These are phyloP conservation scores for Fusarium algeriense DNA, from an alignment of 2,329 filamentous ascomycete species.

Conservation along the genomic window DNA sequence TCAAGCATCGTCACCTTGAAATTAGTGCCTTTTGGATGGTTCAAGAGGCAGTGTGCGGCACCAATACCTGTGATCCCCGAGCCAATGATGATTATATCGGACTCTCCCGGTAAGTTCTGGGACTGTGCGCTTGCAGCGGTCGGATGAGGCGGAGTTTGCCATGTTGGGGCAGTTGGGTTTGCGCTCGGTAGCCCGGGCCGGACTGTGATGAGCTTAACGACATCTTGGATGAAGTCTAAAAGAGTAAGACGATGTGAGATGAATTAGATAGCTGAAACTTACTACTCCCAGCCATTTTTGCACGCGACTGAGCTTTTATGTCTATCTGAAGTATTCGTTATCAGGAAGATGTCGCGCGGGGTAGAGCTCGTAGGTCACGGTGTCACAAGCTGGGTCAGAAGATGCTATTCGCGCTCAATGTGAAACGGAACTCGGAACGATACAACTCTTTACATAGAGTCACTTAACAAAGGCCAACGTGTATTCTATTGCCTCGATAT, in stretches of 20 bases:
- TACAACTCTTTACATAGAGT: neutral
- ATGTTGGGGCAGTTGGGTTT: slow-evolving; percentile 20
- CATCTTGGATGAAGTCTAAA: slow-evolving; percentile 5
- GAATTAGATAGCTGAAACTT: neutral
- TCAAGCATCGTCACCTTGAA: slow-evolving; percentile 45
- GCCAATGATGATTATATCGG: slow-evolving; percentile 47
- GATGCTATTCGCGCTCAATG: neutral
- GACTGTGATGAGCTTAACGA: slow-evolving; percentile 14
- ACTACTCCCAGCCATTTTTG: neutral
- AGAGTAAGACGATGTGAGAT: neutral
- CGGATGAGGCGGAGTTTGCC: slow-evolving; percentile 38
- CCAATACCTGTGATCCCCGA: slow-evolving; percentile 49
- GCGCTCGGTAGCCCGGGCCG: slow-evolving; percentile 17
- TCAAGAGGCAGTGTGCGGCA: slow-evolving; percentile 42
- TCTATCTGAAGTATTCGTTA: neutral
- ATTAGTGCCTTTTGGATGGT: slow-evolving; percentile 16
- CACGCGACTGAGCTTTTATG: neutral
- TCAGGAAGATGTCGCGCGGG: neutral
- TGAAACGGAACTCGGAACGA: neutral
- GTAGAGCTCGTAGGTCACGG: neutral
- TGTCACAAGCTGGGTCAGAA: neutral
- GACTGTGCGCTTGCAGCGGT: slow-evolving; percentile 43
- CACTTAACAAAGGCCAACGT: neutral
- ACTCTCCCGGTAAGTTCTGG: slow-evolving; percentile 13
- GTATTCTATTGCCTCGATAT: neutral